Evolutionary conservation across 2,329 filamentous ascomycete species (phyloP).

Genomic region (Neopestalotiopsis rosae): DNA sequence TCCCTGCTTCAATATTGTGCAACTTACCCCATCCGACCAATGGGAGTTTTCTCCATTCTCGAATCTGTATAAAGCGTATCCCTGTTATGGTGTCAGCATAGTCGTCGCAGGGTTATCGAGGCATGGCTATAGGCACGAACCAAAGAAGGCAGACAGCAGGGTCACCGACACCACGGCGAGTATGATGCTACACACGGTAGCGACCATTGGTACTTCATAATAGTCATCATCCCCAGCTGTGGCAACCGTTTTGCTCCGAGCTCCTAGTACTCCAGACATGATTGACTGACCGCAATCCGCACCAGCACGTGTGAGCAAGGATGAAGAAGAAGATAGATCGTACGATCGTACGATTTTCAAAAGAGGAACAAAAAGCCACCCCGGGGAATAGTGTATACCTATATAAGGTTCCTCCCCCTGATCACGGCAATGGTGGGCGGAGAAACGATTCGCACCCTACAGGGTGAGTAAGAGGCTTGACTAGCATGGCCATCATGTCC

Average conservation of each 20-base stretch:
- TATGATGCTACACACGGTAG: conserved; percentile 23
- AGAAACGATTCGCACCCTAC: not conserved
- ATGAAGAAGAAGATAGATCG: not conserved
- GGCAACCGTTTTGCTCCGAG: not conserved
- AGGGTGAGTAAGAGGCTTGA: not conserved
- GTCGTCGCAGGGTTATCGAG: not conserved
- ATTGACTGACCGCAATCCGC: not conserved
- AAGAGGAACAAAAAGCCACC: not conserved
- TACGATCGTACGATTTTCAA: not conserved
- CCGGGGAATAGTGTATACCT: not conserved
- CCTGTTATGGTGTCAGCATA: conserved; percentile 30
- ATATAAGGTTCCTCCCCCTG: not conserved
- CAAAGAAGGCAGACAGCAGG: conserved; percentile 26
- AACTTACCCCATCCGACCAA: conserved; percentile 48
- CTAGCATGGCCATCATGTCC: not conserved
- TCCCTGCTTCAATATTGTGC: not conserved
- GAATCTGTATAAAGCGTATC: conserved; percentile 43
- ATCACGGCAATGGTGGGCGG: not conserved
- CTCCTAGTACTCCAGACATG: not conserved
- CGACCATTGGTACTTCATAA: conserved; percentile 18
- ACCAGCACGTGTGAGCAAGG: not conserved
- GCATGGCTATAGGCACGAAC: conserved; percentile 19
- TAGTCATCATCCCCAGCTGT: not conserved
- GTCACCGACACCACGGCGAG: conserved; percentile 24
- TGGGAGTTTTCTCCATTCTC: conserved; percentile 46